Evolutionary conservation across 23 red algal genomes (phyloP).

Genomic region (Cyanidioschyzon merolae): DNA sequence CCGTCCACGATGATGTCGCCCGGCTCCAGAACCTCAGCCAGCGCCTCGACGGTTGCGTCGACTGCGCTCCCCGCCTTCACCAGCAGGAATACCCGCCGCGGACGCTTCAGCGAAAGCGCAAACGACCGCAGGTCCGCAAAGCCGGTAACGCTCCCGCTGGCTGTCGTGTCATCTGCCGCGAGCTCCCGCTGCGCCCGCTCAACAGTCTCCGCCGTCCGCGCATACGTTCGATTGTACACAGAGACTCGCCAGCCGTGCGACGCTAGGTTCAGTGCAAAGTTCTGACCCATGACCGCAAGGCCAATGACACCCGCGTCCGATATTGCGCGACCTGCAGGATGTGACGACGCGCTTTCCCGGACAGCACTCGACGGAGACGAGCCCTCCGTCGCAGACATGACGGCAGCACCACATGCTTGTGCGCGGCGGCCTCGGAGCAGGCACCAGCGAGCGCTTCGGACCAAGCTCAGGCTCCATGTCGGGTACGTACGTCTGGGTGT

Average conservation of each 20-base stretch:
- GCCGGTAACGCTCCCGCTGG: neutral
- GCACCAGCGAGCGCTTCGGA: too few species aligned
- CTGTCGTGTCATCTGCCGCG: slow-evolving; percentile 5
- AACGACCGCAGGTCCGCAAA: slow-evolving; percentile 8
- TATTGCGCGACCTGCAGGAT: too few species aligned
- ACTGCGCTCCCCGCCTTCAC: slow-evolving; percentile 66
- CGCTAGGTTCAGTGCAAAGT: slow-evolving; percentile 70
- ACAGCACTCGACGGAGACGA: too few species aligned
- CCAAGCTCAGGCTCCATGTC: too few species aligned
- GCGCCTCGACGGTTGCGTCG: slow-evolving; percentile 35
- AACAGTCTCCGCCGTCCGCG: slow-evolving; percentile 42
- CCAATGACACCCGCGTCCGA: slow-evolving; percentile 59
- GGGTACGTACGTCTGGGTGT: too few species aligned
- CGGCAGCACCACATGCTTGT: too few species aligned
- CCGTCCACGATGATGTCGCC: slow-evolving; percentile 78
- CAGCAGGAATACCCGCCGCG: slow-evolving; percentile 47
- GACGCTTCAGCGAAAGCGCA: slow-evolving; percentile 46
- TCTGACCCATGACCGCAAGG: slow-evolving; percentile 85
- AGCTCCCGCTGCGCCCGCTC: slow-evolving; percentile 39
- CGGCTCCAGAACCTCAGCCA: slow-evolving; percentile 28
- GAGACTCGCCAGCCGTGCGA: slow-evolving; percentile 39
- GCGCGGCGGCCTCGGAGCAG: too few species aligned
- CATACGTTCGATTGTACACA: slow-evolving; percentile 59
- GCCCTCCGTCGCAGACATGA: too few species aligned
- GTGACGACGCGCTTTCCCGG: too few species aligned